Evolutionary conservation across 2,329 filamentous ascomycete genomes (phyloP).

Genomic region (Aspergillus floridensis): DNA sequence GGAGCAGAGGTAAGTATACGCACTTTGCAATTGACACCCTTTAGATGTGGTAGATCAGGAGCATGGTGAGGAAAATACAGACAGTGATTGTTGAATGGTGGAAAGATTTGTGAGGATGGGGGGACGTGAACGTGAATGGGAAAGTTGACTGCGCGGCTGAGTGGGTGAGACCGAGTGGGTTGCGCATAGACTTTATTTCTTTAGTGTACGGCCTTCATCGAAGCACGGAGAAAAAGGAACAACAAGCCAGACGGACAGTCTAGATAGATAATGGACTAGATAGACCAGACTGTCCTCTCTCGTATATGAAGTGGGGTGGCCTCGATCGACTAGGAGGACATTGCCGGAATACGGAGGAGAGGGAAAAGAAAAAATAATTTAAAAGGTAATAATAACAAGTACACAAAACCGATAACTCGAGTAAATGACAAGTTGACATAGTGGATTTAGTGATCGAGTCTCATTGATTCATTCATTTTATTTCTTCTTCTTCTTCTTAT

Average conservation of each 20-base stretch:
- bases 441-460: background rate
- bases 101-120: background rate
- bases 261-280: background rate
- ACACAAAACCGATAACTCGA: too few species aligned
- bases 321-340: background rate
- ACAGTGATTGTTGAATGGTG: background rate
- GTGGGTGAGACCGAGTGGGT: background rate
- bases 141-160: conserved; percentile 3
- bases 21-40: conserved; percentile 8
- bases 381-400: too few species aligned
- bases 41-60: background rate
- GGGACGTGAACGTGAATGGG: background rate
- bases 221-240: background rate
- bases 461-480: background rate
- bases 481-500: background rate
- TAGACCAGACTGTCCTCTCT: background rate
- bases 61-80: background rate
- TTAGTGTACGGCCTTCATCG: background rate
- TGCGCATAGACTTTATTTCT: background rate
- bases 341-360: background rate
- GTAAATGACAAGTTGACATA: background rate
- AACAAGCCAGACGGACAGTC: background rate
- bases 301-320: conserved; percentile 1
- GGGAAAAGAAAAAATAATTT: background rate
- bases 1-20: background rate